These are phyloP conservation scores for Calonectria hongkongensis DNA, from an alignment of 2,329 filamentous ascomycete species.

Conservation along the genomic window DNA sequence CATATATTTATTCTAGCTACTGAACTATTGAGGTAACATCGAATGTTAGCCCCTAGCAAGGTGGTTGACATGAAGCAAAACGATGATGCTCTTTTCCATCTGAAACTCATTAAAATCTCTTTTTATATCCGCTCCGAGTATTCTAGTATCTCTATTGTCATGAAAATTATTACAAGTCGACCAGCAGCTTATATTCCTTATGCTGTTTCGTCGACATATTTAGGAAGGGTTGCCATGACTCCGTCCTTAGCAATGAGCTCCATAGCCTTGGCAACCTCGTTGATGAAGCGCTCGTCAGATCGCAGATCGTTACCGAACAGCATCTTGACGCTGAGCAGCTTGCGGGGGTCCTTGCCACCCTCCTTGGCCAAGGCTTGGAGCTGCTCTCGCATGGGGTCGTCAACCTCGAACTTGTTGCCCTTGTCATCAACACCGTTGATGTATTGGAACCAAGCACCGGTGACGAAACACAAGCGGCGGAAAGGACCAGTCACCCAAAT, in stretches of 20 bases:
- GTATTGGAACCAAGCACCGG: slow-evolving; percentile 71
- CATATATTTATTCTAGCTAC: no score
- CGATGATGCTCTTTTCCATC: no score
- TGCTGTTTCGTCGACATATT: slow-evolving; percentile 62
- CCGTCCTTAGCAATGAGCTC: slow-evolving; percentile 68
- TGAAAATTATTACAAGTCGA: slow-evolving; percentile 28
- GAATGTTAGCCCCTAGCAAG: no score
- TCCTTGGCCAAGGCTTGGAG: slow-evolving; percentile 66
- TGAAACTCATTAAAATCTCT: not conserved
- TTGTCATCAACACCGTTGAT: slow-evolving; percentile 69
- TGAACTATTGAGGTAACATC: no score
- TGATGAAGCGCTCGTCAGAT: slow-evolving; percentile 67
- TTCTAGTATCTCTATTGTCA: slow-evolving; percentile 16
- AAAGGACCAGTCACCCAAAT: slow-evolving; percentile 67
- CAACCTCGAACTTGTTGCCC: slow-evolving; percentile 64
- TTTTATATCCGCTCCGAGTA: slow-evolving; percentile 5
- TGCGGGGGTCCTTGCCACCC: slow-evolving; percentile 64
- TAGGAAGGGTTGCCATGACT: slow-evolving; percentile 68
- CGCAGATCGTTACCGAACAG: slow-evolving; percentile 73
- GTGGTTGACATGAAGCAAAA: no score
- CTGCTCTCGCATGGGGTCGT: slow-evolving; percentile 69
- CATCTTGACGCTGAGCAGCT: slow-evolving; percentile 66
- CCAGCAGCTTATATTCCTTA: slow-evolving; percentile 18
- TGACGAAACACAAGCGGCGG: slow-evolving; percentile 69
- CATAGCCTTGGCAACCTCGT: slow-evolving; percentile 68